These are phyloP conservation scores for Rhazya stricta DNA, from an alignment of 257 asterid genomes.

Conservation along the genomic window DNA sequence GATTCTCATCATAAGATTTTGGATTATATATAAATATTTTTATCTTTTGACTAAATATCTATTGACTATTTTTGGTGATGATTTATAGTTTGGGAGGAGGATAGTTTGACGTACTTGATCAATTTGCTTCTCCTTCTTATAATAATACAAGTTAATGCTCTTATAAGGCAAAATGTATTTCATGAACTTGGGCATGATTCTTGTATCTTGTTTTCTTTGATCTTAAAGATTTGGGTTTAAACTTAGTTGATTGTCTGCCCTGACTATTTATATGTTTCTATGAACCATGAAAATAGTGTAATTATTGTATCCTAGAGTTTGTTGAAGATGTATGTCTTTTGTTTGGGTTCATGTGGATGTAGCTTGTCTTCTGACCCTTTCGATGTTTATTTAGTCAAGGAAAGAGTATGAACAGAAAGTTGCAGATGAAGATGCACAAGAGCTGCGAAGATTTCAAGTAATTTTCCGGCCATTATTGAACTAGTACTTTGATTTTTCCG, in stretches of 20 bases:
- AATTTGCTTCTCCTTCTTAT: not conserved
- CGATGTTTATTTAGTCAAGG: conserved; percentile 50
- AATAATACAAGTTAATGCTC: not conserved
- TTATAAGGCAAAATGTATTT: not conserved
- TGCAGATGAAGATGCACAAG: conserved; percentile 75
- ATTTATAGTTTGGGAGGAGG: not conserved
- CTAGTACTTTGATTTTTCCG: conserved; percentile 4
- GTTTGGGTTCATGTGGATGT: conserved; percentile 2
- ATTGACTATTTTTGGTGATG: not conserved
- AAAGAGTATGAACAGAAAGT: conserved; percentile 69
- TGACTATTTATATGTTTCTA: not conserved
- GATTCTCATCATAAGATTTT: not conserved
- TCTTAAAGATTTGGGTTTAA: not conserved
- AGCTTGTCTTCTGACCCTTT: conserved; percentile 22
- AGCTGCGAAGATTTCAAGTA: conserved; percentile 82
- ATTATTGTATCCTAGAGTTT: not conserved
- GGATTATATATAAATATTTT: not conserved
- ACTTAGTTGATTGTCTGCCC: not conserved
- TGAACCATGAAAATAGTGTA: not conserved
- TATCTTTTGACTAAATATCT: too few species aligned
- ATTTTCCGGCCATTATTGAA: conserved; percentile 12
- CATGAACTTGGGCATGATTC: not conserved
- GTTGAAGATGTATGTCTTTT: not conserved
- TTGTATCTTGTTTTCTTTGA: not conserved
- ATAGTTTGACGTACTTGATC: not conserved